Conservation (phyloP, 371 early-diverging fungal genomes). For the Amoeboradix gromovi region DNA sequence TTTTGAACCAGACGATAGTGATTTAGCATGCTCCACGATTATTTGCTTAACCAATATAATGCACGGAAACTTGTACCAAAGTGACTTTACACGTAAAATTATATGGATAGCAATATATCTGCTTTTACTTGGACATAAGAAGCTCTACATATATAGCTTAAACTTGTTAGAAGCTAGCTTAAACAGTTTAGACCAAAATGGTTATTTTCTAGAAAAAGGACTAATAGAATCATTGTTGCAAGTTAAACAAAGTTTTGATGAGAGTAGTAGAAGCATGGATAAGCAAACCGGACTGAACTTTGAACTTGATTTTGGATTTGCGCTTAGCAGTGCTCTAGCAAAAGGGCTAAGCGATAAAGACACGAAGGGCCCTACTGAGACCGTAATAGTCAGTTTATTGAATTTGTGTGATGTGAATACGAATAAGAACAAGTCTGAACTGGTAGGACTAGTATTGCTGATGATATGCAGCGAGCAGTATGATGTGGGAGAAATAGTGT, state of each 20-base stretch:
- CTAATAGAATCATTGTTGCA: neutral
- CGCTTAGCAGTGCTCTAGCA: neutral
- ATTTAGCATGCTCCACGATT: conserved; percentile 45
- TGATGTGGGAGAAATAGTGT: neutral
- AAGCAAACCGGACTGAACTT: neutral
- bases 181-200: neutral
- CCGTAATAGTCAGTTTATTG: neutral
- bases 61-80: neutral
- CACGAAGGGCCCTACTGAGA: neutral
- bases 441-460: neutral
- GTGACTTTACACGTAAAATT: neutral
- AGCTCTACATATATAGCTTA: neutral
- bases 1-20: conserved; percentile 45
- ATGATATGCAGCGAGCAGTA: neutral
- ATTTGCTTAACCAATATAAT: conserved; percentile 62
- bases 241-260: neutral
- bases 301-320: neutral
- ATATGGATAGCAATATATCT: neutral
- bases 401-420: neutral
- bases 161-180: neutral
- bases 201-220: neutral
- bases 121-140: neutral
- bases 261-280: neutral
- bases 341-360: neutral
- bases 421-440: neutral